phyloP scores from a whole-genome alignment of 441 rosid species.

The Brassica balearica region DNA sequence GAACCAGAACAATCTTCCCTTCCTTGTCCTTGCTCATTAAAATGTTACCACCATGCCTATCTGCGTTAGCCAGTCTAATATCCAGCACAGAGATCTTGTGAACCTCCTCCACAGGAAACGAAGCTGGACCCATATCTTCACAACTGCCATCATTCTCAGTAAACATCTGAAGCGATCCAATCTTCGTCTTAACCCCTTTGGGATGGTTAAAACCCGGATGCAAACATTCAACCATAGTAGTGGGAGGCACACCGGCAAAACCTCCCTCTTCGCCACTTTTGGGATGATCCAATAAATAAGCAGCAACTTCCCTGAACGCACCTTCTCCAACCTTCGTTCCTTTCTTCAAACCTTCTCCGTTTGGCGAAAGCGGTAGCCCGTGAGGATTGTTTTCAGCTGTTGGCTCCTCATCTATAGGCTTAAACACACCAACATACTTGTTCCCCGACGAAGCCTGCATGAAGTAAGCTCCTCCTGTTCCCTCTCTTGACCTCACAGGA shows the following conservation, averaged over 20 bases:
- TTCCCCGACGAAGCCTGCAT: conserved; percentile 66
- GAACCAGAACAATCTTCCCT: conserved; percentile 59
- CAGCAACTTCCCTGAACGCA: conserved; percentile 86
- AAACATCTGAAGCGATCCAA: conserved; percentile 84
- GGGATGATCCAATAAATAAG: conserved; percentile 85
- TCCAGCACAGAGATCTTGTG: conserved; percentile 80
- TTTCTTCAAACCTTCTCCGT: conserved; percentile 81
- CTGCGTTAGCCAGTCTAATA: conserved; percentile 84
- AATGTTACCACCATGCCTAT: conserved; percentile 86
- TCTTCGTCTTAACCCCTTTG: conserved; percentile 50
- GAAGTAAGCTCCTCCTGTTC: conserved; percentile 88
- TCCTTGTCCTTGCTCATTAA: conserved; percentile 54
- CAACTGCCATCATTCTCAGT: conserved; percentile 72
- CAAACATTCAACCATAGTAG: conserved; percentile 62
- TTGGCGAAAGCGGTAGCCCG: conserved; percentile 63
- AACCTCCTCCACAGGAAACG: conserved; percentile 75
- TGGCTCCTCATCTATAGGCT: conserved; percentile 90
- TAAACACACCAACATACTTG: conserved; percentile 75
- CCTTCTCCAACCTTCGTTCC: conserved; percentile 89
- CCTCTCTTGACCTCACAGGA: conserved; percentile 81
- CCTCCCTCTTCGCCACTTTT: conserved; percentile 56
- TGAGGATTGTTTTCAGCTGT: conserved; percentile 79
- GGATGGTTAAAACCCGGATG: conserved; percentile 73
- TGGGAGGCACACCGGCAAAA: conserved; percentile 83
- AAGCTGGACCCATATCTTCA: conserved; percentile 82